These are phyloP conservation scores for Polyplosphaeria fusca DNA, from an alignment of 495 filamentous ascomycete genomes.

Conservation along the genomic window DNA sequence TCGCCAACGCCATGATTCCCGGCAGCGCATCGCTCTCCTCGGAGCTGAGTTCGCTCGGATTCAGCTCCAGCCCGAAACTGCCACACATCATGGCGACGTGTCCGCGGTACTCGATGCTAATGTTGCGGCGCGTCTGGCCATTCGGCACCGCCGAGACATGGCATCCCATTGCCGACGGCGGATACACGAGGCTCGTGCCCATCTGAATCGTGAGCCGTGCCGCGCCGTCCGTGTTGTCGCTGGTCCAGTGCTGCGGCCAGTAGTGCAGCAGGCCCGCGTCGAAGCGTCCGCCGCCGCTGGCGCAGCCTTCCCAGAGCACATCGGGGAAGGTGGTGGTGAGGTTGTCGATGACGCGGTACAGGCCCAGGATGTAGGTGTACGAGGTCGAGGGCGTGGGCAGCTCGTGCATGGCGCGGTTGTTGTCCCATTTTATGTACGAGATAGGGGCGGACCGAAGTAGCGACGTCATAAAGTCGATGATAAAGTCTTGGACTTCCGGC, in stretches of 20 bases:
- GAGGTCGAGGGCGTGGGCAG: conserved; percentile 47
- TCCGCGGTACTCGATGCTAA: conserved; percentile 50
- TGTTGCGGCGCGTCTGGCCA: conserved; percentile 48
- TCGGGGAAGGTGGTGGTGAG: conserved; percentile 53
- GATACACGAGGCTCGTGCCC: conserved; percentile 54
- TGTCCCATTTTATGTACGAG: conserved; percentile 58
- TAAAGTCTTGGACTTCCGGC: conserved; percentile 53
- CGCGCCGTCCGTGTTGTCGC: conserved; percentile 54
- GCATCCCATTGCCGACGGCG: conserved; percentile 55
- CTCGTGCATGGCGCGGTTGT: conserved; percentile 56
- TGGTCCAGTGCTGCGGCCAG: conserved; percentile 58
- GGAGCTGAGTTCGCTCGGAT: conserved; percentile 45
- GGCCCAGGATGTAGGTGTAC: conserved; percentile 54
- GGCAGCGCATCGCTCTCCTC: conserved; percentile 50
- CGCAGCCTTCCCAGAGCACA: conserved; percentile 58
- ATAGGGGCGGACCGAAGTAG: conserved; percentile 51
- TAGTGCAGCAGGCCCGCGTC: conserved; percentile 55
- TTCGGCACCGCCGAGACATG: conserved; percentile 56
- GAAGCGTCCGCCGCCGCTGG: conserved; percentile 55
- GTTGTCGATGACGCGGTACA: conserved; percentile 54
- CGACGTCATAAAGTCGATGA: conserved; percentile 48
- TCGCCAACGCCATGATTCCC: conserved; percentile 45
- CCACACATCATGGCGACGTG: conserved; percentile 60
- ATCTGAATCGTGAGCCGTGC: conserved; percentile 55
- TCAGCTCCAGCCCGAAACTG: conserved; percentile 54